Evolutionary conservation across 2,329 filamentous ascomycete species (phyloP).

Genomic region (Blumeria hordei): DNA sequence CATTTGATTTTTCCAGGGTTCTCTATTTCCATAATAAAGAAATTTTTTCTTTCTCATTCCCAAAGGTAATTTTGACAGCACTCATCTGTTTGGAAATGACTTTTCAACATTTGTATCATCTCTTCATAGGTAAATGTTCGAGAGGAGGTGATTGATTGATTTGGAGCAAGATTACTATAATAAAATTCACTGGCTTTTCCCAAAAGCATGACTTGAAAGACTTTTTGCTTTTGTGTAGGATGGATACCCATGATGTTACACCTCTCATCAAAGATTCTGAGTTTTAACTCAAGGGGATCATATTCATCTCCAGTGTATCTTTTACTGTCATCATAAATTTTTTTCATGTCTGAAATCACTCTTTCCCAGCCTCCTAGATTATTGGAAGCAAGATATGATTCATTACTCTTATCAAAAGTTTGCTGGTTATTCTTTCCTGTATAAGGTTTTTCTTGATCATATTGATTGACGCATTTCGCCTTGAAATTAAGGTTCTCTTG

Average conservation of each 20-base stretch:
- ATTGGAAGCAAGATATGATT: background rate
- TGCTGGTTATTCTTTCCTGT: background rate
- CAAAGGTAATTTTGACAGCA: too few species aligned
- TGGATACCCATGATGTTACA: background rate
- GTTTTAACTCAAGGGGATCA: background rate
- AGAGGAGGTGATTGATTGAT: too few species aligned
- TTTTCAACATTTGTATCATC: too few species aligned
- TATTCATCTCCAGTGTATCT: background rate
- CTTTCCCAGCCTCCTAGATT: background rate
- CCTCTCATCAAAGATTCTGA: background rate
- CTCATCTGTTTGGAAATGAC: too few species aligned
- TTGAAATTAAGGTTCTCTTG: background rate
- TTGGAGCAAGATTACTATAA: too few species aligned
- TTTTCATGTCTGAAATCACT: background rate
- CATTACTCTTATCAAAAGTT: background rate
- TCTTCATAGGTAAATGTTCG: too few species aligned
- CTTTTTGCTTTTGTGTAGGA: background rate
- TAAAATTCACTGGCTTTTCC: background rate
- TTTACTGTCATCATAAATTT: background rate
- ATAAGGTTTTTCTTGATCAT: background rate
- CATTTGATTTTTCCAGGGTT: too few species aligned
- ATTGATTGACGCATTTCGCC: background rate
- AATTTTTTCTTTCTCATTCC: too few species aligned
- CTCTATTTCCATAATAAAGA: too few species aligned
- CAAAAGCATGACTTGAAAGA: background rate